Conservation (phyloP, 23 red algal species). For the Gracilaria gracilis region DNA sequence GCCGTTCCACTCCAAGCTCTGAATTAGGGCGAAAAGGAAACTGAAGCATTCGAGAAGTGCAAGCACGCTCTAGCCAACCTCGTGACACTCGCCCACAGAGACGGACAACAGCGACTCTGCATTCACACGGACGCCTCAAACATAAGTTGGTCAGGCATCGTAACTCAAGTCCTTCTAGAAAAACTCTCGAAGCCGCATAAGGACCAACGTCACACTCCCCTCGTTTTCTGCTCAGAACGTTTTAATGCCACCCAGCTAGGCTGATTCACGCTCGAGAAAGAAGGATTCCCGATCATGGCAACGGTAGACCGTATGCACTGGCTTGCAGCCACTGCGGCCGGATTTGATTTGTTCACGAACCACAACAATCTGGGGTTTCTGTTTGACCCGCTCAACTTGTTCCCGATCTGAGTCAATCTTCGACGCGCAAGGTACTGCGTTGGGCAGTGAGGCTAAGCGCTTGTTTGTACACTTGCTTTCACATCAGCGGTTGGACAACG, state of each 20-base stretch:
- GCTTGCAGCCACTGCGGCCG: no score
- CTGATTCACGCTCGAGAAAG: constrained; percentile 35
- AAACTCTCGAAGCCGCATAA: neutral
- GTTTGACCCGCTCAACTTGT: no score
- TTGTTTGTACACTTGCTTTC: no score
- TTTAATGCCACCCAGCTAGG: constrained; percentile 11
- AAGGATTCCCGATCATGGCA: neutral
- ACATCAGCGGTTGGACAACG: no score
- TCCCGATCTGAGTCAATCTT: no score
- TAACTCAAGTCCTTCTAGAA: no score
- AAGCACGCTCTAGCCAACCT: neutral
- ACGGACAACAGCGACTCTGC: neutral
- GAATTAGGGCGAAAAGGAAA: neutral
- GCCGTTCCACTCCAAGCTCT: neutral
- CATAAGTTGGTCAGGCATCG: neutral
- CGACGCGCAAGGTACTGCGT: no score
- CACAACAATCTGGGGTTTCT: no score
- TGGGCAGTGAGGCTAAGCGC: no score
- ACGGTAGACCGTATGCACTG: constrained; percentile 18
- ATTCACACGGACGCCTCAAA: neutral
- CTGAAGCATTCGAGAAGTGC: neutral
- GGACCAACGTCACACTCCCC: constrained; percentile 1
- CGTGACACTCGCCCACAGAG: neutral
- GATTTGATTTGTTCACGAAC: no score
- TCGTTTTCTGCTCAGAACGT: neutral